A percentile compares a stretch with the other conserved stretches of the same genome.
These are phyloP conservation scores for Tympanopsis confertula DNA, from an alignment of 2,329 filamentous ascomycete genomes.

Conservation along the genomic window DNA sequence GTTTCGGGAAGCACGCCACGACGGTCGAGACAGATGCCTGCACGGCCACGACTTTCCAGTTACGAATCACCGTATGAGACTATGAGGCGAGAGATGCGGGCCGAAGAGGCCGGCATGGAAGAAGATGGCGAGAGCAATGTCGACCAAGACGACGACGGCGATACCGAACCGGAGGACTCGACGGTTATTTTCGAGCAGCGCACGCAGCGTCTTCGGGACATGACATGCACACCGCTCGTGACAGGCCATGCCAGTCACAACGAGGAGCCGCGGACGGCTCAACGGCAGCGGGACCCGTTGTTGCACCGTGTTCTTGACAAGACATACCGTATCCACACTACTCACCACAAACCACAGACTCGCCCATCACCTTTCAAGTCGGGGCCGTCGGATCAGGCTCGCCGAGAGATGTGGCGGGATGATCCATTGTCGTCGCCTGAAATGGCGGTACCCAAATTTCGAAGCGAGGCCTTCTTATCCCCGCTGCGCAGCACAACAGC, in stretches of 20 bases:
- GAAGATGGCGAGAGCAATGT: conserved; percentile 19
- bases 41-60: conserved; percentile 42
- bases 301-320: conserved; percentile 90
- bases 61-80: conserved; percentile 69
- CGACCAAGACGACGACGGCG: conserved; percentile 23
- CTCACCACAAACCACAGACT: conserved; percentile 53
- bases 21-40: conserved; percentile 36
- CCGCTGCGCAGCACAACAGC: conserved; percentile 39
- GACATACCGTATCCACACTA: conserved; percentile 87
- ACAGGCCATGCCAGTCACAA: conserved; percentile 43
- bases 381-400: conserved; percentile 20
- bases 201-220: conserved; percentile 44
- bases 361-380: conserved; percentile 33
- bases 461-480: conserved; percentile 75
- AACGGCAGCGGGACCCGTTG: conserved; percentile 53
- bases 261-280: conserved; percentile 22
- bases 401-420: conserved; percentile 33
- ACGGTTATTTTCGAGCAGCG: conserved; percentile 38
- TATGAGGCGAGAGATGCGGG: conserved; percentile 55
- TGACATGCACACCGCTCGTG: conserved; percentile 50
- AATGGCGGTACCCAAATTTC: conserved; percentile 68
- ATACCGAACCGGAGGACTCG: conserved; percentile 29
- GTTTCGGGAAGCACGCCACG: conserved; percentile 61
- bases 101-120: conserved; percentile 20
- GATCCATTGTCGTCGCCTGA: conserved; percentile 65